A percentile compares a stretch with the other conserved stretches of the same genome.
Evolutionary conservation across 768 basidiomycete species (phyloP).

Genomic region (Fomitopsis pulvina): DNA sequence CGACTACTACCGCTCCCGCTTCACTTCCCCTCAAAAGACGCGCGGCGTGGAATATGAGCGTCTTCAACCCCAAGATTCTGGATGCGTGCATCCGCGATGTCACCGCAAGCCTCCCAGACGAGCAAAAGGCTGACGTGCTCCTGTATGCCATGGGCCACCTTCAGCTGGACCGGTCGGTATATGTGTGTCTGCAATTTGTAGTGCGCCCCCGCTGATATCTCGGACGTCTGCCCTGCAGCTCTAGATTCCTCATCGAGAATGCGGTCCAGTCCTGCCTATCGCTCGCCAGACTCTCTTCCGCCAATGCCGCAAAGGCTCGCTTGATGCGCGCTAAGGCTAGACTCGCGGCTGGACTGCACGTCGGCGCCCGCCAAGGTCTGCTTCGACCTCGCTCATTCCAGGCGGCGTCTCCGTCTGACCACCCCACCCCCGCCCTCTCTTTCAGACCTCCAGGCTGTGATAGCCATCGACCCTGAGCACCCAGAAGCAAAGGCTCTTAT

Average conservation of each 20-base stretch:
- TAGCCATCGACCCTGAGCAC: conserved; percentile 58
- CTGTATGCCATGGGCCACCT: conserved; percentile 81
- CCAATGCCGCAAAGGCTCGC: conserved; percentile 51
- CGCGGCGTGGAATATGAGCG: conserved; percentile 40
- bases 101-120: conserved; percentile 46
- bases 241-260: conserved; percentile 63
- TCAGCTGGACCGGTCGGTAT: conserved; percentile 56
- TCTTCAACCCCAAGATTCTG: conserved; percentile 72
- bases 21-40: not conserved
- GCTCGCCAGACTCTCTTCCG: conserved; percentile 43
- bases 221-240: conserved; percentile 24
- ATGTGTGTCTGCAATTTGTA: conserved; percentile 3
- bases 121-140: conserved; percentile 64
- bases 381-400: conserved; percentile 15
- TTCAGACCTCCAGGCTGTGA: conserved; percentile 60
- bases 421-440: not conserved
- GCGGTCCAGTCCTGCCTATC: conserved; percentile 66
- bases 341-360: conserved; percentile 50
- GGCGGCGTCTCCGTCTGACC: conserved; percentile 9
- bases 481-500: conserved; percentile 58
- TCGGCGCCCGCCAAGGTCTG: conserved; percentile 62
- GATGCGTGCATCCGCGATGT: conserved; percentile 74
- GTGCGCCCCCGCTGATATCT: conserved; percentile 2
- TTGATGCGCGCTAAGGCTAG: conserved; percentile 62
- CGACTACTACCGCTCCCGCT: not conserved